Percentiles rank a stretch among this genome's conserved stretches.
Evolutionary conservation across 768 basidiomycete species (phyloP).

Genomic region (Calocybe gangraenosa): DNA sequence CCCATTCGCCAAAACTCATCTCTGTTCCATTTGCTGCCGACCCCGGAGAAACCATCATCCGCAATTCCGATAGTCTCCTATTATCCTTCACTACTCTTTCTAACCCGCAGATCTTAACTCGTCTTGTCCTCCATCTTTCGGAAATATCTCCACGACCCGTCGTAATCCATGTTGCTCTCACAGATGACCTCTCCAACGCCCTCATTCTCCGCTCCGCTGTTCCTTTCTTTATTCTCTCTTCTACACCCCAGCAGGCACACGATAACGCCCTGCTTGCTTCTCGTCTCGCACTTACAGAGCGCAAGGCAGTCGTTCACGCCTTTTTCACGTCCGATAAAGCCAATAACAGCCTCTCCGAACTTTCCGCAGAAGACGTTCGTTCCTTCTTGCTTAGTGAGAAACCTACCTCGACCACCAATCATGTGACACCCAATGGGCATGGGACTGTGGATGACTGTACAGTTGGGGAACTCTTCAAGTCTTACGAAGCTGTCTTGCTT

Average conservation of each 20-base stretch:
- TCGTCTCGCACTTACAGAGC: conserved; percentile 65
- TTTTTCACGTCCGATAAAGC: conserved; percentile 44
- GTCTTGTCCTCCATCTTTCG: conserved; percentile 65
- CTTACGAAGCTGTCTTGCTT: conserved; percentile 66
- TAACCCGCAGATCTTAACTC: conserved; percentile 47
- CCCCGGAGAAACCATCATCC: conserved; percentile 52
- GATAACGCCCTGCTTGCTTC: conserved; percentile 88
- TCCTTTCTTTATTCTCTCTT: conserved; percentile 79
- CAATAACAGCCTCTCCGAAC: conserved; percentile 40
- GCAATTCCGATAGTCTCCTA: conserved; percentile 41
- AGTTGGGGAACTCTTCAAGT: conserved; percentile 36
- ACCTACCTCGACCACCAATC: conserved; percentile 29
- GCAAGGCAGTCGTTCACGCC: conserved; percentile 80
- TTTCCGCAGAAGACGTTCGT: conserved; percentile 55
- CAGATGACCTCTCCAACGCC: conserved; percentile 67
- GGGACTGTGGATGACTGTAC: conserved; percentile 21
- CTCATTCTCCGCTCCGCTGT: conserved; percentile 75
- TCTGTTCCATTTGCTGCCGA: conserved; percentile 64
- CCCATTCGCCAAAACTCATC: conserved; percentile 39
- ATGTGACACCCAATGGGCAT: conserved; percentile 10
- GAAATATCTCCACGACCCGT: conserved; percentile 63
- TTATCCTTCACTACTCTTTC: conserved; percentile 56
- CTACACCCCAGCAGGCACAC: conserved; percentile 75
- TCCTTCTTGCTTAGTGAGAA: conserved; percentile 55
- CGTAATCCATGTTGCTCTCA: conserved; percentile 67